phyloP scores from a whole-genome alignment of 148 eudicot species.

The Rhododendron henanense region DNA sequence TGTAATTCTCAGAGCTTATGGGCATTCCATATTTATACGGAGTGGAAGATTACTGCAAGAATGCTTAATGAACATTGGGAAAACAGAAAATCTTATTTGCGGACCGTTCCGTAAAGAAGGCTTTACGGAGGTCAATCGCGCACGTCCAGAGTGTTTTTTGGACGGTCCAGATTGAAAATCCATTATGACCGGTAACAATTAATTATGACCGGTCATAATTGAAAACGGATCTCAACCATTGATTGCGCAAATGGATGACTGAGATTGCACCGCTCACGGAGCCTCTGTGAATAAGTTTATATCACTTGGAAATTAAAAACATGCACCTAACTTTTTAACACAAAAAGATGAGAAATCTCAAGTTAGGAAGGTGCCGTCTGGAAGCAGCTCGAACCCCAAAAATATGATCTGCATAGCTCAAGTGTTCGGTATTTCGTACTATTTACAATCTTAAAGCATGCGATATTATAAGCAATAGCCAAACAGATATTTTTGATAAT shows the following conservation, averaged over 20 bases:
- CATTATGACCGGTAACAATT: too few species aligned
- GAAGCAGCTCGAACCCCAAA: background rate
- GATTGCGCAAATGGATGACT: too few species aligned
- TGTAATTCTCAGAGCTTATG: background rate
- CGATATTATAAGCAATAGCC: background rate
- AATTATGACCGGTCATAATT: too few species aligned
- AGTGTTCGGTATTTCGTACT: background rate
- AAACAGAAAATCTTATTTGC: too few species aligned
- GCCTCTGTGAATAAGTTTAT: too few species aligned
- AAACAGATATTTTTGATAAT: too few species aligned
- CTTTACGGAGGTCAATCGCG: too few species aligned
- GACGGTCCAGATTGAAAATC: too few species aligned
- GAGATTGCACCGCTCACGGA: too few species aligned
- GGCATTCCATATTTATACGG: background rate
- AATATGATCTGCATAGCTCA: background rate
- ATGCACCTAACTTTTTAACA: background rate
- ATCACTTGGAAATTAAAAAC: background rate
- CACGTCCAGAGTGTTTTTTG: too few species aligned
- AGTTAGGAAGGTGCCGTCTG: background rate
- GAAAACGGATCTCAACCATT: too few species aligned
- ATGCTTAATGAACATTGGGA: background rate
- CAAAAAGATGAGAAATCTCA: background rate
- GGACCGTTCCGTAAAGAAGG: too few species aligned
- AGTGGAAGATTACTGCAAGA: background rate
- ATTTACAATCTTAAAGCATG: background rate